phyloP scores from a whole-genome alignment of 345 rosid genomes.

The Kernera saxatilis region DNA sequence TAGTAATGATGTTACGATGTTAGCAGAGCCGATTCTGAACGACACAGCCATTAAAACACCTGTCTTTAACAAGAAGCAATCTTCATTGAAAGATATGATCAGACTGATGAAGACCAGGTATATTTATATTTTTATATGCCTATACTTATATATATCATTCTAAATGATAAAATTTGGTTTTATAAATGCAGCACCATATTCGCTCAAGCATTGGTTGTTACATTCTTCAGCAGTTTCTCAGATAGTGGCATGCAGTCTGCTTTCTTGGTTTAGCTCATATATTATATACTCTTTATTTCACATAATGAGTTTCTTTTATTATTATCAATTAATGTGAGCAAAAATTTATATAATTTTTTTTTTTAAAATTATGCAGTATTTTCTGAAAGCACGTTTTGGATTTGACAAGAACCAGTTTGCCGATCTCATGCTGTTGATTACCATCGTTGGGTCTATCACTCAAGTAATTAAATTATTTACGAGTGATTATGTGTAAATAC shows the following conservation, averaged over 20 bases:
- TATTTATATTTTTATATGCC: neutral
- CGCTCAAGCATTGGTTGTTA: constrained; percentile 61
- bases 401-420: constrained; percentile 76
- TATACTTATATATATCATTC: neutral
- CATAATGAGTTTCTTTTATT: neutral
- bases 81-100: constrained; percentile 47
- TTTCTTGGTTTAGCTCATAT: constrained; percentile 39
- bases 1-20: neutral
- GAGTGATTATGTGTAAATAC: neutral
- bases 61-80: constrained; percentile 44
- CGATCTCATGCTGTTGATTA: constrained; percentile 53
- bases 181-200: constrained; percentile 52
- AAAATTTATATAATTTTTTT: neutral
- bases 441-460: constrained; percentile 50
- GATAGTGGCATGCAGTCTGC: constrained; percentile 63
- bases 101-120: constrained; percentile 59
- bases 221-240: constrained; percentile 67
- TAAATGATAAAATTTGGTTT: neutral
- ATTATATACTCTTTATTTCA: neutral
- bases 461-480: constrained; percentile 40
- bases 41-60: constrained; percentile 13
- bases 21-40: constrained; percentile 48
- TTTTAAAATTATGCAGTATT: constrained; percentile 49
- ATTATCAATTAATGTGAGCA: neutral
- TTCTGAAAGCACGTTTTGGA: constrained; percentile 84